Evolutionary conservation across 306 rosid genomes (phyloP), one percentile per base, ranked within the genome.

Genomic region (Lithocarpus polystachyus): DNA sequence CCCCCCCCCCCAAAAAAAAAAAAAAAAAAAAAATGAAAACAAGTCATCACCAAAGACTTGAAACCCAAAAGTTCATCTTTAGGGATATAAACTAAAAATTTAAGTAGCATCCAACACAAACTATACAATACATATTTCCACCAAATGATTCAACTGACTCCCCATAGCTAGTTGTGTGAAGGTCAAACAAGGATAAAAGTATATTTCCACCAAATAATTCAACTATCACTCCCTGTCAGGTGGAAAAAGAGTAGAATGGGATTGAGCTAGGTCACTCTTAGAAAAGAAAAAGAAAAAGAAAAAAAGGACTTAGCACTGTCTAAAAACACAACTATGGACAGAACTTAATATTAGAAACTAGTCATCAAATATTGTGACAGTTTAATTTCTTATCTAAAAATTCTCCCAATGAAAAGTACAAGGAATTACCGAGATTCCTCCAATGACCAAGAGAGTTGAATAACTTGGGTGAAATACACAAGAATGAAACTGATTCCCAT

Each of bases 391-490:
- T 26, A 15, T 64, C 23, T 29, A 17, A 31, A 64, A 29, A 29
- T 17, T 29, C 31, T 28, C 48, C 23, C 12, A 52, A 35, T 35
- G 72, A 68, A 68, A 52, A 68, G 72, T 68, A 35, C 14, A 56
- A 51, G 65, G 28, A 78, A 82, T 87, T 85, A 87, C 89, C 79
- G 84, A 72, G 71, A 18, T 9, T 56, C 87, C 89, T 80, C 90
- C 89, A 4, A 87, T 67, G 68, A 87, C 89, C 74, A 87, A 80
- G 7, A 85, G 77, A 75, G 85, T 80, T 56, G 90, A 61, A 75
- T 87, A 85, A 65, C 84, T 80, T 80, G 90, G 90, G 79, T 87
- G 90, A 62, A 87, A 87, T 68, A 85, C 82, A 72, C 89, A 82
- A 35, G 90, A 87, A 78, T 78, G 70, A 67, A 85, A 85, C 74